Percentiles rank a stretch among this genome's conserved stretches.
These are phyloP conservation scores for Coprinopsis sp. DNA, from an alignment of 768 basidiomycete species.

Conservation along the genomic window DNA sequence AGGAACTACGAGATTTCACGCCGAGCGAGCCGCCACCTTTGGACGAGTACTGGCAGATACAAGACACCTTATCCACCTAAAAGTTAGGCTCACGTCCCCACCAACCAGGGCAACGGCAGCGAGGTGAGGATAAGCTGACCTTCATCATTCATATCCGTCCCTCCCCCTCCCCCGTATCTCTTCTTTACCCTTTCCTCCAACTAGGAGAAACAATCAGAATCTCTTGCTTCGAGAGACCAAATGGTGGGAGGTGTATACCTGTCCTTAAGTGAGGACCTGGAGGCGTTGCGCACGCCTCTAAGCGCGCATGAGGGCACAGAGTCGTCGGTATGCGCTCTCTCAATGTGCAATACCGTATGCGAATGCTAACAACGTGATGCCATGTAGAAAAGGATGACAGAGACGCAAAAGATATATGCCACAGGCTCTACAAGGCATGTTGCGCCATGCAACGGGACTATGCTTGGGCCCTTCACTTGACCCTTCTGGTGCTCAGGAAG, in stretches of 20 bases:
- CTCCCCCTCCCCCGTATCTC: too few relatives aligned
- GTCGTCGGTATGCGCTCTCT: conserved; percentile 61
- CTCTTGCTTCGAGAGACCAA: conserved; percentile 32
- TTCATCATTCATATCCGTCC: conserved; percentile 75
- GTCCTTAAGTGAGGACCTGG: conserved; percentile 60
- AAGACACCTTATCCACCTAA: conserved; percentile 44
- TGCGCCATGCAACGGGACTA: conserved; percentile 60
- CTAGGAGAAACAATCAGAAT: conserved; percentile 23
- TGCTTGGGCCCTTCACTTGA: conserved; percentile 5
- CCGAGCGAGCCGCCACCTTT: conserved; percentile 81
- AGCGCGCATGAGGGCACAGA: conserved; percentile 24
- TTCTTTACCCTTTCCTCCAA: too few relatives aligned
- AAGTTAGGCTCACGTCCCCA: not conserved
- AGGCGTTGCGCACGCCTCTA: not conserved
- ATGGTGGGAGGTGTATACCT: conserved; percentile 95
- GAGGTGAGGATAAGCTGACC: conserved; percentile 86
- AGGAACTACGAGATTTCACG: conserved; percentile 67
- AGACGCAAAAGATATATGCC: conserved; percentile 65
- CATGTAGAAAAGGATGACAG: conserved; percentile 54
- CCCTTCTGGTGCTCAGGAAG: too few relatives aligned
- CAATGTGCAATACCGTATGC: too few relatives aligned
- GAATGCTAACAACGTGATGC: not conserved
- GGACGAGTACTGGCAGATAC: conserved; percentile 86
- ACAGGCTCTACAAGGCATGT: conserved; percentile 59
- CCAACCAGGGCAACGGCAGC: conserved; percentile 73